Percentiles rank a stretch among this genome's conserved stretches.
Evolutionary conservation across 192 early-diverging fungal species (phyloP).

Genomic region (Rhizophagus sp.): DNA sequence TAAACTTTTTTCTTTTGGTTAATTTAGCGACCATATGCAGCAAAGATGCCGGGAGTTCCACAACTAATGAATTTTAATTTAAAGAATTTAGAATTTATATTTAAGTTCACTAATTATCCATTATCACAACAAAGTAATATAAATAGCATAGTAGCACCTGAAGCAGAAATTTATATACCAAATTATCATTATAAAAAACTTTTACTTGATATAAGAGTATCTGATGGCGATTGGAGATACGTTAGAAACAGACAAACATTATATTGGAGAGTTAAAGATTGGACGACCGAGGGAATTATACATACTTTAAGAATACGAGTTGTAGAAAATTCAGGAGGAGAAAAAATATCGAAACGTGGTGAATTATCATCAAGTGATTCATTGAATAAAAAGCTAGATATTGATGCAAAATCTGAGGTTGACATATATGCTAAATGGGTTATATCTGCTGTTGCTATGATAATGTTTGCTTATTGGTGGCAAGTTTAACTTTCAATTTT

Average conservation of each 20-base stretch:
- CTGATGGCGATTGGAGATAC: slow-evolving; percentile 74
- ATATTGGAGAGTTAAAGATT: slow-evolving; percentile 50
- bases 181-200: slow-evolving; percentile 64
- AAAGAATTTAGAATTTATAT: slow-evolving; percentile 56
- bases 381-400: background rate
- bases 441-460: background rate
- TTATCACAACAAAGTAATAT: slow-evolving; percentile 35
- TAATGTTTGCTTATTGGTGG: background rate
- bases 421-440: background rate
- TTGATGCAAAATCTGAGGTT: background rate
- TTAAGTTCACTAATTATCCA: slow-evolving; percentile 55
- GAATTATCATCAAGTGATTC: background rate
- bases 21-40: slow-evolving; percentile 72
- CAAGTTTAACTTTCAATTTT: background rate
- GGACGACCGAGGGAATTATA: slow-evolving; percentile 7
- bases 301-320: slow-evolving; percentile 24
- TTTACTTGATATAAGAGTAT: slow-evolving; percentile 55
- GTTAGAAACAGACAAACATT: slow-evolving; percentile 67
- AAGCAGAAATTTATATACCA: slow-evolving; percentile 76
- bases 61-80: slow-evolving; percentile 60
- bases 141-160: slow-evolving; percentile 28
- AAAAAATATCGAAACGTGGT: background rate
- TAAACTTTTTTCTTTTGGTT: background rate
- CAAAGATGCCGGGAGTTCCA: slow-evolving; percentile 72
- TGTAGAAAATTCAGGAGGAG: background rate